Evolutionary conservation across 371 early-diverging fungal genomes (phyloP).

Genomic region (Apophysomyces trapeziformis): DNA sequence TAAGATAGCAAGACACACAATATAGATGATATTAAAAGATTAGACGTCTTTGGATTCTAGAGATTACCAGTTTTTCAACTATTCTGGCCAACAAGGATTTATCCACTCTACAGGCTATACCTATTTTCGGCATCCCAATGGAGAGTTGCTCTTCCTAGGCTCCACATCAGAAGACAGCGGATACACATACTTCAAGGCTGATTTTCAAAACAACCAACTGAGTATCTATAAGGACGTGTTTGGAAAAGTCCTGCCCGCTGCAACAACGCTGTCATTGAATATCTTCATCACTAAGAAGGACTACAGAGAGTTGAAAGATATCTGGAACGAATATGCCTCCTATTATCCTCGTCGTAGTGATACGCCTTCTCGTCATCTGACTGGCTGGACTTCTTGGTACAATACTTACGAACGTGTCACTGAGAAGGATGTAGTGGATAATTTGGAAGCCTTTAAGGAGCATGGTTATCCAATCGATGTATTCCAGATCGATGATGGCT

Average conservation of each 20-base stretch:
- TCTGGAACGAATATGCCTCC: constrained; percentile 42
- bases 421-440: constrained; percentile 41
- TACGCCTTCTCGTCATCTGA: constrained; percentile 29
- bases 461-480: constrained; percentile 43
- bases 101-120: constrained; percentile 48
- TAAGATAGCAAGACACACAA: constrained; percentile 2
- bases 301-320: constrained; percentile 20
- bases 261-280: constrained; percentile 16
- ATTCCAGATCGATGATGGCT: constrained; percentile 58
- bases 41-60: constrained; percentile 13
- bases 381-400: constrained; percentile 57
- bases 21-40: constrained; percentile 18
- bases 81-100: constrained; percentile 37
- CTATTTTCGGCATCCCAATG: constrained; percentile 29
- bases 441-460: constrained; percentile 29
- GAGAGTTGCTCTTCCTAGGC: constrained; percentile 32
- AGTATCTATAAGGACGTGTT: constrained; percentile 44
- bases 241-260: constrained; percentile 23
- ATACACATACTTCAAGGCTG: constrained; percentile 47
- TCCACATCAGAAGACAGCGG: constrained; percentile 46
- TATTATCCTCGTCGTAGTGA: constrained; percentile 25
- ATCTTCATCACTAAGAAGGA: constrained; percentile 22
- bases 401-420: constrained; percentile 48
- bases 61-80: constrained; percentile 41
- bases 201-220: constrained; percentile 27